Evolutionary conservation across 2,329 filamentous ascomycete genomes (phyloP).

Genomic region (Ceratocystis smalleyi): DNA sequence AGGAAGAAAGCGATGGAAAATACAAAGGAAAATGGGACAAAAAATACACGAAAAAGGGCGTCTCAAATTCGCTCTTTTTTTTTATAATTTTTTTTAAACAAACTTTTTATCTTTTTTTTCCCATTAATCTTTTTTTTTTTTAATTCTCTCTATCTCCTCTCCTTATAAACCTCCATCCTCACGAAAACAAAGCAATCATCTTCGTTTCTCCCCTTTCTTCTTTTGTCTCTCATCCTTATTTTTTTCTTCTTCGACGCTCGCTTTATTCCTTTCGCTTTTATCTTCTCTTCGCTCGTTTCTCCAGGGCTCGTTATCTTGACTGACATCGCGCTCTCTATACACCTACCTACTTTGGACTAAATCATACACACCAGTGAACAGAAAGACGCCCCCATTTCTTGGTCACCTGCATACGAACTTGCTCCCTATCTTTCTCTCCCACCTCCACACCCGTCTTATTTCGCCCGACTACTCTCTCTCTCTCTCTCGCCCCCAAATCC

Average conservation of each 20-base stretch:
- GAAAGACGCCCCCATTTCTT: background rate
- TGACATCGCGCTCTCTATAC: background rate
- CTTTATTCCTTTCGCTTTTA: no score
- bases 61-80: background rate
- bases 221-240: no score
- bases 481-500: background rate
- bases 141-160: background rate
- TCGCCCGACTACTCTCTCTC: background rate
- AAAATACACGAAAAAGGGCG: no score
- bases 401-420: background rate
- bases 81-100: background rate
- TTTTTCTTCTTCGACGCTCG: no score
- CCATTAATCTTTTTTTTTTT: background rate
- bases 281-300: background rate
- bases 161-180: no score
- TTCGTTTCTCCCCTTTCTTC: no score
- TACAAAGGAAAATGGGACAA: no score
- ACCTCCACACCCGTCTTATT: slow-evolving; percentile 5
- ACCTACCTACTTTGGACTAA: background rate
- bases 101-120: no score
- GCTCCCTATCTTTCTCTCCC: background rate
- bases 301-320: background rate
- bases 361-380: background rate
- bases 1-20: background rate
- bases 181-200: no score